Conservation (phyloP, 768 basidiomycete genomes). For the Leccinellum luteum region DNA sequence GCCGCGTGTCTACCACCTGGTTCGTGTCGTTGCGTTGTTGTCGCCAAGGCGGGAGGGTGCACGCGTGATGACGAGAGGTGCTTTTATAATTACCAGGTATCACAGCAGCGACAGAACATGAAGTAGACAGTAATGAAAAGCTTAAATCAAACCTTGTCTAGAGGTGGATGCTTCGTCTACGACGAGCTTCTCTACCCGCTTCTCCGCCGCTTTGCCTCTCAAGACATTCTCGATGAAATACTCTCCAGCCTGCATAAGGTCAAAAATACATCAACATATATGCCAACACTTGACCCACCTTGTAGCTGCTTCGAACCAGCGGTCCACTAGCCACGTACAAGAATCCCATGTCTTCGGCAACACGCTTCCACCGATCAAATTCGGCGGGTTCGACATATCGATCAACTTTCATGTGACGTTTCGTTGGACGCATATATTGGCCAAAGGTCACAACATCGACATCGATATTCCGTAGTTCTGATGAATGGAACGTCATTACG, state of each 20-base stretch:
- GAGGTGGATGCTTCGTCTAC: constrained; percentile 15
- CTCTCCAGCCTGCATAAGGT: constrained; percentile 75
- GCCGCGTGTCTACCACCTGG: no score
- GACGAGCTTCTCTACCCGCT: constrained; percentile 35
- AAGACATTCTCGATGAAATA: constrained; percentile 92
- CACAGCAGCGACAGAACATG: background rate
- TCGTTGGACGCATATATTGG: constrained; percentile 99
- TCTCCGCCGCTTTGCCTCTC: constrained; percentile 53
- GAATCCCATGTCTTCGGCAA: constrained; percentile 94
- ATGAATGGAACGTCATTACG: background rate
- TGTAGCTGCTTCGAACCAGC: constrained; percentile 93
- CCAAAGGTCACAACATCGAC: constrained; percentile 99
- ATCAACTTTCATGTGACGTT: constrained; percentile 98
- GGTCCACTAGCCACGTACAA: constrained; percentile 97
- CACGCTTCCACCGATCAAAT: constrained; percentile 86
- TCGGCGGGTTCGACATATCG: constrained; percentile 93
- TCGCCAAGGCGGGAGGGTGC: background rate
- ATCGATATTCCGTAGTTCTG: constrained; percentile 83
- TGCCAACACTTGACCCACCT: constrained; percentile 52
- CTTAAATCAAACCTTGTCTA: constrained; percentile 8
- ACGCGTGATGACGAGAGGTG: background rate
- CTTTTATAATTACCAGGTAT: constrained; percentile 4
- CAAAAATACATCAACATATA: background rate
- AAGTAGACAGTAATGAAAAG: background rate
- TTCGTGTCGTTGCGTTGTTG: no score